Conservation (phyloP, 1,284 basidiomycete species). For the Cryptococcus hybrid region DNA sequence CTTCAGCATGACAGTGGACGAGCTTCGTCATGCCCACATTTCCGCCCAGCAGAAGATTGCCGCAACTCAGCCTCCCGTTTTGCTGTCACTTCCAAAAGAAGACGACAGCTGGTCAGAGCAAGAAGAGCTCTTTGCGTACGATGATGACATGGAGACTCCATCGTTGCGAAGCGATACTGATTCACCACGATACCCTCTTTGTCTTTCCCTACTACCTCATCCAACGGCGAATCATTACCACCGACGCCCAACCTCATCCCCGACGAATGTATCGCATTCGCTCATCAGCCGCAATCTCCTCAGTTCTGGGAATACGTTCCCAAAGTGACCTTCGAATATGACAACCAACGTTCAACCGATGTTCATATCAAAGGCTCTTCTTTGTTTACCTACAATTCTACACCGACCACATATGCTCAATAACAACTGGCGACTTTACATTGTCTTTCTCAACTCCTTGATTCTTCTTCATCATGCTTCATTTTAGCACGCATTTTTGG, state of each 20-base stretch:
- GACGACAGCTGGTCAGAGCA: conserved; percentile 23
- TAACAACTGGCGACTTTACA: too few relatives aligned
- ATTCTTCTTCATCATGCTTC: too few relatives aligned
- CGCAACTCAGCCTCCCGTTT: not conserved
- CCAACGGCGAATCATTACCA: conserved; percentile 35
- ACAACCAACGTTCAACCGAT: too few relatives aligned
- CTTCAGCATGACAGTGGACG: conserved; percentile 64
- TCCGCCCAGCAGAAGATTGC: conserved; percentile 20
- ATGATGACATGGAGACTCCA: conserved; percentile 37
- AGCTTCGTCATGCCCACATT: conserved; percentile 53
- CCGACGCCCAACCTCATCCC: conserved; percentile 26
- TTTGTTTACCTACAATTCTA: too few relatives aligned
- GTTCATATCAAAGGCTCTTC: too few relatives aligned
- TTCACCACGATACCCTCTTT: conserved; percentile 30
- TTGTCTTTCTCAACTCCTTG: too few relatives aligned
- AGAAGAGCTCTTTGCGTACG: conserved; percentile 26
- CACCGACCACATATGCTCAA: too few relatives aligned
- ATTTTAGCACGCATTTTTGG: too few relatives aligned
- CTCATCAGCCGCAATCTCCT: too few relatives aligned
- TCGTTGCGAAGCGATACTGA: conserved; percentile 40
- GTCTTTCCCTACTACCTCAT: conserved; percentile 31
- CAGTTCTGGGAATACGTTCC: too few relatives aligned
- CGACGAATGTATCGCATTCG: not conserved
- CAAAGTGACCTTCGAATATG: too few relatives aligned
- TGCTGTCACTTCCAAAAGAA: conserved; percentile 13